Evolutionary conservation across 2,329 filamentous ascomycete species (phyloP).

Genomic region (Fusarium sp.): DNA sequence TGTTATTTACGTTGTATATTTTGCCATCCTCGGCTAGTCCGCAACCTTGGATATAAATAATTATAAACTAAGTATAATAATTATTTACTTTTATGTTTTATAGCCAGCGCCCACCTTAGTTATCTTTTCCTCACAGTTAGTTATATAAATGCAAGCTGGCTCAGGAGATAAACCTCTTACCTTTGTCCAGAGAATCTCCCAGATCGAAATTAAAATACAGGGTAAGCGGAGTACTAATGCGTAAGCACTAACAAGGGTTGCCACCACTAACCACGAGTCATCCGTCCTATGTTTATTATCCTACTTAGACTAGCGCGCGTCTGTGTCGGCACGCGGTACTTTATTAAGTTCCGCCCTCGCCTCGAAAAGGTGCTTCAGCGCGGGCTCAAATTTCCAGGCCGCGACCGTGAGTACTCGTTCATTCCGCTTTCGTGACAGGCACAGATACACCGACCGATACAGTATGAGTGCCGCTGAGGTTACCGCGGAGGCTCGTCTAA

Average conservation of each 20-base stretch:
- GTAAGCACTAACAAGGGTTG: neutral
- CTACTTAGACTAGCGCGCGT: neutral
- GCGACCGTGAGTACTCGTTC: neutral
- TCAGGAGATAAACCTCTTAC: fast-evolving
- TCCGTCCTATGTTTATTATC: too few species aligned
- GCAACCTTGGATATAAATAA: too few species aligned
- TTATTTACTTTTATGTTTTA: too few species aligned
- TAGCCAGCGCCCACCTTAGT: fast-evolving
- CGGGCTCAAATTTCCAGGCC: neutral
- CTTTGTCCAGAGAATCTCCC: too few species aligned
- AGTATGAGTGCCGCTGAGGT: neutral
- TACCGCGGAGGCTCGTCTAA: neutral
- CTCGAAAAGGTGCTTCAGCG: neutral
- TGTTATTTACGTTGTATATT: too few species aligned
- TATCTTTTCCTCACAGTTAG: too few species aligned
- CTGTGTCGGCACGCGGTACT: neutral
- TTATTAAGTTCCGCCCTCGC: neutral
- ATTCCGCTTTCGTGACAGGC: neutral
- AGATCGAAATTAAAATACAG: neutral
- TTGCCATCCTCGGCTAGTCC: fast-evolving
- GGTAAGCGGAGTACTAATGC: neutral
- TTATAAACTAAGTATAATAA: too few species aligned
- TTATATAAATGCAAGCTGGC: too few species aligned
- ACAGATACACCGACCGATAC: neutral
- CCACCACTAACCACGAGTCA: neutral